Conservation (phyloP, 495 filamentous ascomycete species). For the Choiromyces venosus region DNA sequence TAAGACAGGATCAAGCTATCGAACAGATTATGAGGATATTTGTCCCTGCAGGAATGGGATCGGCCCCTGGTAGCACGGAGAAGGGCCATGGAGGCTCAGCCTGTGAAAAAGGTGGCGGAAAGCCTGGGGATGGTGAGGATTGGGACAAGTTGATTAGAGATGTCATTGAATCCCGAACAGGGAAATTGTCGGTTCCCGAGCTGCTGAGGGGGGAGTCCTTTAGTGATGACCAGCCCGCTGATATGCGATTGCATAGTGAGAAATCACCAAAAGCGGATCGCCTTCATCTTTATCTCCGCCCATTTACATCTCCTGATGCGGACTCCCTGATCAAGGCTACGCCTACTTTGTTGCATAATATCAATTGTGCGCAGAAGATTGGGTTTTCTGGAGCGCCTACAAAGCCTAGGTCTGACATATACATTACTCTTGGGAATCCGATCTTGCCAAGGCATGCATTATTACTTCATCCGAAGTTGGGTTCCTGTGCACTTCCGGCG, state of each 20-base stretch:
- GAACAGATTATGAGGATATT: conserved; percentile 77
- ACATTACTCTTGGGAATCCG: conserved; percentile 74
- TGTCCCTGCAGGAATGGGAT: conserved; percentile 51
- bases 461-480: conserved; percentile 71
- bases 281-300: conserved; percentile 67
- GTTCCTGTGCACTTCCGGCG: conserved; percentile 62
- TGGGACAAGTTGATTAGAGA: conserved; percentile 73
- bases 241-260: conserved; percentile 45
- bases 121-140: conserved; percentile 48
- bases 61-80: neutral
- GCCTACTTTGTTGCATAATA: conserved; percentile 76
- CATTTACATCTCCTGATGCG: conserved; percentile 69
- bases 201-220: conserved; percentile 22
- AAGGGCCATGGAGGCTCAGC: conserved; percentile 11
- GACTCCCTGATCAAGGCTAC: conserved; percentile 75
- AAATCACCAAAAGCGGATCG: conserved; percentile 64
- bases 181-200: conserved; percentile 51
- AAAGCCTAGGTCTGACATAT: conserved; percentile 85
- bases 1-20: conserved; percentile 67
- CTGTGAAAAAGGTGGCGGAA: conserved; percentile 13
- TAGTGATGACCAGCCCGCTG: conserved; percentile 22
- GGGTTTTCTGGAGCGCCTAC: conserved; percentile 93
- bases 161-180: conserved; percentile 64
- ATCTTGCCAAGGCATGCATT: conserved; percentile 68
- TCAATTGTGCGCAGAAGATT: conserved; percentile 74